Conservation (phyloP, 2,329 filamentous ascomycete species). For the Colletotrichum tropicale region DNA sequence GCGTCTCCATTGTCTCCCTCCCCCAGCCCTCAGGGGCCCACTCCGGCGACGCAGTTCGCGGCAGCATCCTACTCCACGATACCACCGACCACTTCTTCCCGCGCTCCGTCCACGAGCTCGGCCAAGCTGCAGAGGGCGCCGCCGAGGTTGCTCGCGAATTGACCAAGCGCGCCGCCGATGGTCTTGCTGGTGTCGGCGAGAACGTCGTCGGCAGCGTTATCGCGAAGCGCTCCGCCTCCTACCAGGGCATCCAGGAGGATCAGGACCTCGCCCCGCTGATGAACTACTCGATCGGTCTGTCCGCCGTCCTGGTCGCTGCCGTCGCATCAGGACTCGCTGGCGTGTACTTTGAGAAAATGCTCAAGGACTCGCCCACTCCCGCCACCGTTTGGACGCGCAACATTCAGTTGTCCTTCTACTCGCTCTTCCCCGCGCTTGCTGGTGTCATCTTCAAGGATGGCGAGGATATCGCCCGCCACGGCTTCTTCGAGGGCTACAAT, state of each 20-base stretch:
- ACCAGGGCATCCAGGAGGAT: slow-evolving; percentile 82
- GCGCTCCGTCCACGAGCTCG: slow-evolving; percentile 78
- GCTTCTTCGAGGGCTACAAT: slow-evolving; percentile 96
- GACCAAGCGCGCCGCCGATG: slow-evolving; percentile 50
- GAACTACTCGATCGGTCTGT: slow-evolving; percentile 80
- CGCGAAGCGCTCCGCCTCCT: slow-evolving; percentile 79
- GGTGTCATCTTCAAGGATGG: slow-evolving; percentile 90
- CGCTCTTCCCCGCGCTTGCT: slow-evolving; percentile 84
- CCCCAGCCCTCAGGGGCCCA: slow-evolving; percentile 52
- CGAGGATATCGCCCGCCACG: slow-evolving; percentile 78
- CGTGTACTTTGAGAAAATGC: slow-evolving; percentile 87
- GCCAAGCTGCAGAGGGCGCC: slow-evolving; percentile 53
- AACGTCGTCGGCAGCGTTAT: slow-evolving; percentile 42
- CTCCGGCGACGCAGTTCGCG: slow-evolving; percentile 55
- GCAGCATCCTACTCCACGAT: slow-evolving; percentile 67
- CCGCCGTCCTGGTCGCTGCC: slow-evolving; percentile 79
- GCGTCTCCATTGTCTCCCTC: slow-evolving; percentile 85
- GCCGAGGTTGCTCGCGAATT: slow-evolving; percentile 55
- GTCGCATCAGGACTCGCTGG: slow-evolving; percentile 83
- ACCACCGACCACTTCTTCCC: slow-evolving; percentile 75
- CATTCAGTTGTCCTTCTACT: slow-evolving; percentile 93
- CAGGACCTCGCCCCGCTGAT: slow-evolving; percentile 58
- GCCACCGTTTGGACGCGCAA: slow-evolving; percentile 87
- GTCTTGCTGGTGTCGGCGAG: slow-evolving; percentile 30
- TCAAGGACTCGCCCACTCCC: slow-evolving; percentile 80